Percentiles rank a stretch among this genome's conserved stretches.
These are phyloP conservation scores for Neurospora sp. DNA, from an alignment of 495 filamentous ascomycete genomes.

Conservation along the genomic window DNA sequence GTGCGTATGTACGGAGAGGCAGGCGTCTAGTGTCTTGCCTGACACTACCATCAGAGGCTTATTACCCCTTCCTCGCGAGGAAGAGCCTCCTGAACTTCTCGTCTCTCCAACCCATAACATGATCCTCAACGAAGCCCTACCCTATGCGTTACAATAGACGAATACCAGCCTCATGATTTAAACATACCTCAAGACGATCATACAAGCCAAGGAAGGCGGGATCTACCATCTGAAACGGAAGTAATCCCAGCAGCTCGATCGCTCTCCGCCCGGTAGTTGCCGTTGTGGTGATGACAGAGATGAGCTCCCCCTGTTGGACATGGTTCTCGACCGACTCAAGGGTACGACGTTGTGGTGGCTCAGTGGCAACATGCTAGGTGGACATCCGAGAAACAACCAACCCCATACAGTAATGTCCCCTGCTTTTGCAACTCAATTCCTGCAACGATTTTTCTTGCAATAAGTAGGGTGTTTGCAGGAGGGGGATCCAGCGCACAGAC, in stretches of 20 bases:
- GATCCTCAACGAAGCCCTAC: background rate
- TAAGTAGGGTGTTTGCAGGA: no score
- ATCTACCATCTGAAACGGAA: background rate
- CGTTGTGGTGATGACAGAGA: background rate
- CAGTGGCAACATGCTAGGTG: background rate
- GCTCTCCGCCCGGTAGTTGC: background rate
- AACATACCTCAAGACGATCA: background rate
- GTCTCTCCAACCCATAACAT: background rate
- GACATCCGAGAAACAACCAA: background rate
- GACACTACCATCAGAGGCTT: background rate
- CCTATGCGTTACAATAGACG: background rate
- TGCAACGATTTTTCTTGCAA: no score
- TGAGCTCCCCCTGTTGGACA: background rate
- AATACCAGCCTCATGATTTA: background rate
- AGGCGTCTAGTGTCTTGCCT: background rate
- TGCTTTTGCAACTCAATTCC: no score
- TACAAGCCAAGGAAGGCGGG: background rate
- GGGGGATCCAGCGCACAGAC: no score
- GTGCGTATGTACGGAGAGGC: background rate
- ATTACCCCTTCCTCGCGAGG: background rate
- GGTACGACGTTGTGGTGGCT: background rate
- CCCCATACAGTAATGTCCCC: no score
- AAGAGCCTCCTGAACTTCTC: background rate
- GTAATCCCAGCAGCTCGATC: background rate
- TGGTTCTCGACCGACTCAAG: background rate